Evolutionary conservation across 2,329 filamentous ascomycete genomes (phyloP), one percentile per base, ranked within the genome.

Genomic region (Passalora sequoiae): DNA sequence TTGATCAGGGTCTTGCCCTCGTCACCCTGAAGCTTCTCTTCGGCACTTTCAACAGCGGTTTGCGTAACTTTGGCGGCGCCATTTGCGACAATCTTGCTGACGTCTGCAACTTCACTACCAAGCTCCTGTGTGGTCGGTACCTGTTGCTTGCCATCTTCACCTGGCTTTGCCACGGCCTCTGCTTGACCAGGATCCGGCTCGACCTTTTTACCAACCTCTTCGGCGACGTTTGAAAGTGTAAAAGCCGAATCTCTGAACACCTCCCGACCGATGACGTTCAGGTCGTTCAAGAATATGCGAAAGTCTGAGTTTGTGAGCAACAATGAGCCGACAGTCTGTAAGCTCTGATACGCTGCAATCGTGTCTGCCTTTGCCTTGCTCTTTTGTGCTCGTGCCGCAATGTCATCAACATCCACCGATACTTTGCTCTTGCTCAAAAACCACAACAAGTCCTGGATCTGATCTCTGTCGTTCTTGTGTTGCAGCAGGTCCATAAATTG

Each of bases 361-460:
- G 81, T 80, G 65, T 91, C 82, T 15, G 85, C 84, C 56, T 77
- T 81, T 4, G 77, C 74, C 62, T 80, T 85, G 13, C 77, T 77
- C 53, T 74, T 75, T 37, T 73, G 73, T 3, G 80, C 83, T 37
- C 76, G 75, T 28, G 73, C 67, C 2, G 76, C 73, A 32, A 89
- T 69, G 47, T 86, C 76, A 13, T 78, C 72, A 1, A 80, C 71
- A 55, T 89, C 81, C 3, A 91, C 66, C 1, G 77, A 77, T 4
- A 92, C 69, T 24, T 78, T 77, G n/a, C 87, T 82, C 61, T 86
- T 84, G 50, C 80, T 71, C 35, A 94, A 66, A 57, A 83, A 89
- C 89, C 89, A 96, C 28, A 95, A 73, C 51, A 96, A 86, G 58
- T 96, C 87, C 64, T 97, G 91, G 13, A 97, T 78, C 63, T 95